Evolutionary conservation across 1,139 yeast species (phyloP).

Genomic region (Scheffersomyces quercinus): DNA sequence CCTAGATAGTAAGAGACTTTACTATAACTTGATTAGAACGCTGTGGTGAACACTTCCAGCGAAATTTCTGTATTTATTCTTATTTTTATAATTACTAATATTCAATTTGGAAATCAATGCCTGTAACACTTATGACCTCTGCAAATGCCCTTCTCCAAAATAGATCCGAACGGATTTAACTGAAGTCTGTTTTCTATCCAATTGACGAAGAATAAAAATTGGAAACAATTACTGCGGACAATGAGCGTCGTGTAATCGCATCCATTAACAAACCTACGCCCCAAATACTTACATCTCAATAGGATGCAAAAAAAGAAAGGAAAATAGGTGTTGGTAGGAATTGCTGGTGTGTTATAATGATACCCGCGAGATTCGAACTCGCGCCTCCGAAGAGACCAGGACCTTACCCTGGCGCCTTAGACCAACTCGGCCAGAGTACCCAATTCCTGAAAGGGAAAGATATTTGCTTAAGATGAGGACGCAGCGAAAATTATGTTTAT

Average conservation of each 20-base stretch:
- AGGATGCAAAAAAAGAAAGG: slow-evolving; percentile 9
- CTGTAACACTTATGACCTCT: no score
- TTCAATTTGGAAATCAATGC: no score
- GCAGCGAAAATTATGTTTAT: no score
- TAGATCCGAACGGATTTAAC: background rate
- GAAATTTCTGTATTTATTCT: no score
- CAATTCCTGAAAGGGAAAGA: slow-evolving; percentile 26
- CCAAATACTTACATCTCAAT: background rate
- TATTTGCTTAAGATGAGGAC: no score
- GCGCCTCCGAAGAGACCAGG: slow-evolving; percentile 62
- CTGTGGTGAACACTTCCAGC: no score
- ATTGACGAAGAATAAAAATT: slow-evolving; percentile 1
- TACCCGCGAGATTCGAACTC: slow-evolving; percentile 59
- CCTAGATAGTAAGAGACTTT: no score
- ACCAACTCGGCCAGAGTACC: slow-evolving; percentile 53
- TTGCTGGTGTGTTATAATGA: slow-evolving; percentile 31
- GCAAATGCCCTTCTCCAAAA: no score
- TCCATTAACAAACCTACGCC: background rate
- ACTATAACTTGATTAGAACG: no score
- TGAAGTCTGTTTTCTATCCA: background rate
- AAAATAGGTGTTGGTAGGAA: slow-evolving; percentile 14
- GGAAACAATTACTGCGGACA: background rate
- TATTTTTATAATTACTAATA: no score
- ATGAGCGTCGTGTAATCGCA: background rate
- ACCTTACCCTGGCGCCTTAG: slow-evolving; percentile 54